Conservation (phyloP, 352 stramenopile species). For the Poterioochromonas sp. region DNA sequence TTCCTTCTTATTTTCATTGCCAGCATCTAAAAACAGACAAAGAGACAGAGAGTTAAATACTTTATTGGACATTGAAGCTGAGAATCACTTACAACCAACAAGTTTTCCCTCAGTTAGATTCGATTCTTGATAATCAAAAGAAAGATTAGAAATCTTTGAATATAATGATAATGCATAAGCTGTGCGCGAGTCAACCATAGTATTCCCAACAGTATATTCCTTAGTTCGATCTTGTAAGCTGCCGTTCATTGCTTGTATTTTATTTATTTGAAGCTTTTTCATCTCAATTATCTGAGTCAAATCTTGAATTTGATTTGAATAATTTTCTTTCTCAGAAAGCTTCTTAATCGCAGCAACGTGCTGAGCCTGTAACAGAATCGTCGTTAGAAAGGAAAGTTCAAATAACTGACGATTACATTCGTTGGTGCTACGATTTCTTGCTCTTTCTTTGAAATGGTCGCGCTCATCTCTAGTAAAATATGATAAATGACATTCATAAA, state of each 20-base stretch:
- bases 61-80: not conserved
- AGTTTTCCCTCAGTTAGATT: not conserved
- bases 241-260: not conserved
- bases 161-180: slow-evolving; percentile 6
- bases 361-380: not conserved
- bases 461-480: not conserved
- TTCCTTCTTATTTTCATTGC: not conserved
- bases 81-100: not conserved
- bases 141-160: not conserved
- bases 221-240: not conserved
- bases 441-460: not conserved
- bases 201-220: not conserved
- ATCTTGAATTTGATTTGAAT: no score
- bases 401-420: not conserved
- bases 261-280: not conserved
- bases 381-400: not conserved
- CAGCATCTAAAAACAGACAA: not conserved
- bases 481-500: not conserved
- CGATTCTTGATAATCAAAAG: not conserved
- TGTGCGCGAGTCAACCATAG: slow-evolving; percentile 9
- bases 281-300: not conserved
- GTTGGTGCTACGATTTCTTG: not conserved
- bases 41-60: not conserved
- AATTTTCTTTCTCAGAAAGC: slow-evolving; percentile 12
- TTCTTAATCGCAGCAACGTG: not conserved